Conservation (phyloP, 2,329 filamentous ascomycete species). For the Drechslera avenae region DNA sequence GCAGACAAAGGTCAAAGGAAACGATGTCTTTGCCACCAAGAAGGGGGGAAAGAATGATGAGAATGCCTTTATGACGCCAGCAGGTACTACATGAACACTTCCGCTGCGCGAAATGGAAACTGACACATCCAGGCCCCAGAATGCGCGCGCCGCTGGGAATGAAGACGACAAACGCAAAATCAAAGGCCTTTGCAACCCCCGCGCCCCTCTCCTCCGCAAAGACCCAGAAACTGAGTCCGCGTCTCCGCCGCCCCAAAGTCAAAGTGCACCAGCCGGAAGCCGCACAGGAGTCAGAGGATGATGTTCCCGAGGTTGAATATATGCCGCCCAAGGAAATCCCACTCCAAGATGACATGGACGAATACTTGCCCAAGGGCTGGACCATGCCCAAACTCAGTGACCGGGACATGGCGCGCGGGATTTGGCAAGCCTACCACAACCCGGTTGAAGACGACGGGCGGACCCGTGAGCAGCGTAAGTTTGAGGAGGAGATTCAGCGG, state of each 20-base stretch:
- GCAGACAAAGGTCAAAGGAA: conserved; percentile 63
- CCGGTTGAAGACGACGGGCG: conserved; percentile 71
- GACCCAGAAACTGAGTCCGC: conserved; percentile 68
- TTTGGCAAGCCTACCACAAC: conserved; percentile 57
- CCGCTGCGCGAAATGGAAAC: conserved; percentile 2
- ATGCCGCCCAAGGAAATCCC: conserved; percentile 73
- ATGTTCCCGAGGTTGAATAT: conserved; percentile 83
- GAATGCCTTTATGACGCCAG: conserved; percentile 76
- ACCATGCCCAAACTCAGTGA: conserved; percentile 58
- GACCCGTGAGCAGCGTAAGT: conserved; percentile 64
- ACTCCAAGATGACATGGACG: conserved; percentile 71
- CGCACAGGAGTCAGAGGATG: conserved; percentile 57
- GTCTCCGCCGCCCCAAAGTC: conserved; percentile 59
- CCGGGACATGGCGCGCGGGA: conserved; percentile 59
- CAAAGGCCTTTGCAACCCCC: conserved; percentile 68
- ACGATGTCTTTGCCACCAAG: conserved; percentile 58
- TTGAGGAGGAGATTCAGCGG: conserved; percentile 52
- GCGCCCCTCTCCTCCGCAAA: conserved; percentile 67
- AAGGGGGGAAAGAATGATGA: conserved; percentile 60
- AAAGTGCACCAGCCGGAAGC: conserved; percentile 68
- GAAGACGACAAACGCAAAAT: conserved; percentile 96
- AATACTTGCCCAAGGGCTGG: conserved; percentile 61
- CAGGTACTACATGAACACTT: conserved; percentile 60
- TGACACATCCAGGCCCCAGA: conserved; percentile 45
- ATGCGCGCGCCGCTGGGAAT: conserved; percentile 82